Percentiles rank a stretch among this genome's conserved stretches.
Conservation (phyloP, 2,329 filamentous ascomycete genomes). For the Trichophyton schoenleinii region DNA sequence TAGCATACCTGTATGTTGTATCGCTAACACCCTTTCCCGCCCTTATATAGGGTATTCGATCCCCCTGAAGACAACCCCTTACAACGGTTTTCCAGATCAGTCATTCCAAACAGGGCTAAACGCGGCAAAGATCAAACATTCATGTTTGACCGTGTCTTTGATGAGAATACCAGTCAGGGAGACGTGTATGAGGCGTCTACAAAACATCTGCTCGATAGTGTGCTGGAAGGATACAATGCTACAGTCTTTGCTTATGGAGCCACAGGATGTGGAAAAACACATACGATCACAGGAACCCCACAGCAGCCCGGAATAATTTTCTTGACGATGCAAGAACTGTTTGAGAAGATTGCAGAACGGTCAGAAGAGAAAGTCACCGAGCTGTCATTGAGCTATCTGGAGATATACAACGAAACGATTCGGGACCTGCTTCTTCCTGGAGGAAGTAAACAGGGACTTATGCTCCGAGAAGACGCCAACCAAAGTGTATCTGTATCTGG, state of each 20-base stretch:
- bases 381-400: conserved; percentile 83
- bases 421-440: conserved; percentile 82
- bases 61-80: conserved; percentile 90
- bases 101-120: conserved; percentile 64
- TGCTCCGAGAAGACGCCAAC: conserved; percentile 88
- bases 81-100: conserved; percentile 70
- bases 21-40: not conserved
- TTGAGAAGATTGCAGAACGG: conserved; percentile 84
- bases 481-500: conserved; percentile 85
- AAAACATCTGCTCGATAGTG: conserved; percentile 76
- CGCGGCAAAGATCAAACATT: conserved; percentile 96
- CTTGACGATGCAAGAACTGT: conserved; percentile 96
- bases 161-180: conserved; percentile 81
- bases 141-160: conserved; percentile 90
- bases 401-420: conserved; percentile 99
- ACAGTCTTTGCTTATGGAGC: conserved; percentile 98
- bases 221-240: conserved; percentile 95
- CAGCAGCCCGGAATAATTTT: conserved; percentile 97
- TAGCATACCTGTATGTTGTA: conserved; percentile 3
- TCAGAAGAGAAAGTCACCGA: conserved; percentile 80
- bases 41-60: conserved; percentile 66
- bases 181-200: conserved; percentile 95
- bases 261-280: conserved; percentile 95
- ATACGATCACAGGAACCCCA: conserved; percentile 86
- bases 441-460: conserved; percentile 69